Conservation (phyloP, 2,329 filamentous ascomycete genomes). For the Ascochyta clinopodiicola region DNA sequence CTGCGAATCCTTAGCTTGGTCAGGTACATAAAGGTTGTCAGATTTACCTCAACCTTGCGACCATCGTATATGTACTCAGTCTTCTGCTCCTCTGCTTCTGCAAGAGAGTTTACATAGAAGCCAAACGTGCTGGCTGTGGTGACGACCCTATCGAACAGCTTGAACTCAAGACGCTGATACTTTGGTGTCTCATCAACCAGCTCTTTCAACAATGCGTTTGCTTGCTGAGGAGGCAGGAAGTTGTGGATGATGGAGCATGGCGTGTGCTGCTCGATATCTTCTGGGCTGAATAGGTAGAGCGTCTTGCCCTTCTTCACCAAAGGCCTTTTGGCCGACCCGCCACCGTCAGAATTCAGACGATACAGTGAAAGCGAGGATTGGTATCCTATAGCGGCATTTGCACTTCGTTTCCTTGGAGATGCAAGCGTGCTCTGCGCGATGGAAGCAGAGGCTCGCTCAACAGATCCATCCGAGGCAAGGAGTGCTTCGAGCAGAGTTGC, state of each 20-base stretch:
- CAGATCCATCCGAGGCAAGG: slow-evolving; percentile 77
- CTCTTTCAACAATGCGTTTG: slow-evolving; percentile 76
- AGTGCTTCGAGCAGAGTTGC: slow-evolving; percentile 78
- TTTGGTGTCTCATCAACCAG: slow-evolving; percentile 75
- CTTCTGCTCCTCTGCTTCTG: slow-evolving; percentile 73
- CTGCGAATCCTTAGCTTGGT: slow-evolving; percentile 14
- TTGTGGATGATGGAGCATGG: slow-evolving; percentile 94
- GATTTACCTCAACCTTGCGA: slow-evolving; percentile 65
- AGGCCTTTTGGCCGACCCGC: slow-evolving; percentile 43
- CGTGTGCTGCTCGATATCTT: slow-evolving; percentile 81
- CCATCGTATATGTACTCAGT: slow-evolving; percentile 89
- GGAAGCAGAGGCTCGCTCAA: slow-evolving; percentile 67
- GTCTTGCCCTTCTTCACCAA: slow-evolving; percentile 81
- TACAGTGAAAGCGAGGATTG: slow-evolving; percentile 52
- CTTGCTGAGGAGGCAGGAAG: slow-evolving; percentile 75
- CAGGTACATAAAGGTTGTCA: too few species aligned
- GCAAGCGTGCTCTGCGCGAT: slow-evolving; percentile 52
- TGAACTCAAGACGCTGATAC: slow-evolving; percentile 76
- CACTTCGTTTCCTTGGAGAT: slow-evolving; percentile 43
- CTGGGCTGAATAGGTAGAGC: slow-evolving; percentile 80
- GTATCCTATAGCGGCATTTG: slow-evolving; percentile 41
- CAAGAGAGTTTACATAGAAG: slow-evolving; percentile 79
- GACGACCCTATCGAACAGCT: slow-evolving; percentile 87
- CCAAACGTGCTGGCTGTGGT: slow-evolving; percentile 82
- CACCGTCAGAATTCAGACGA: slow-evolving; percentile 19